Base-by-base conservation (phyloP, 2,329 filamentous ascomycete genomes). In the Drechslerella dactyloides region DNA sequence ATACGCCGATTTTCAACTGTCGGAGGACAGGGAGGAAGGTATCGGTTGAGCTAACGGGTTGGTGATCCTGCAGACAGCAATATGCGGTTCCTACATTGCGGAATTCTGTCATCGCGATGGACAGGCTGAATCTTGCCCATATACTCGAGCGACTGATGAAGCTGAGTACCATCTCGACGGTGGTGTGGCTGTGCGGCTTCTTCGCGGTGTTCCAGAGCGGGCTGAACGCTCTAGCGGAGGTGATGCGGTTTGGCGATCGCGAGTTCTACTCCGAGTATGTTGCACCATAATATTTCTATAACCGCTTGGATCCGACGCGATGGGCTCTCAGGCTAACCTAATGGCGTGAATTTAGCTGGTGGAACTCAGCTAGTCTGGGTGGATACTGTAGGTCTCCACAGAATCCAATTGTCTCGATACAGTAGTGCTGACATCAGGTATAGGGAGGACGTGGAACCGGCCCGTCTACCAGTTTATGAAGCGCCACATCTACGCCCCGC, bases 381-480 rank as follows among this genome's bases (percentile, higher is more conserved):
- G 85, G 85, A 2, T 99, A 99, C 82, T 77, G 75, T 74, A 74
- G 64, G 48, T 56, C 50, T 21, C 33, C 6, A 40, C 37, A 54
- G 7, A 35, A 21, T 35, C 40, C 15, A 5, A 27, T 40, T n/a
- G n/a, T 10, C 17, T 44, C 42, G 17, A 17, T 4, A 10, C 3
- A 30, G 24, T 11, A 21, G 6, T 5, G 33, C 52, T 44, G 40
- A 46, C 40, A 55, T 15, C 21, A 11, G 8, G 30, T 21, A 53
- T 19, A 53, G 50, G 93, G 93, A 87, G 93, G 21, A 90, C 89
- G 0, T 99, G 94, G 94, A 99, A 99, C 81, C 96, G 96, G 79
- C 94, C 94, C 0, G 93, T 99, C 4, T 96, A 96, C 78, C 89
- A 92, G 68, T 99, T 96, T 80, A 97, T 99, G 88, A 93, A 91